These are phyloP conservation scores for Xylariaceae sp. DNA, from an alignment of 2,329 filamentous ascomycete species.

Conservation along the genomic window DNA sequence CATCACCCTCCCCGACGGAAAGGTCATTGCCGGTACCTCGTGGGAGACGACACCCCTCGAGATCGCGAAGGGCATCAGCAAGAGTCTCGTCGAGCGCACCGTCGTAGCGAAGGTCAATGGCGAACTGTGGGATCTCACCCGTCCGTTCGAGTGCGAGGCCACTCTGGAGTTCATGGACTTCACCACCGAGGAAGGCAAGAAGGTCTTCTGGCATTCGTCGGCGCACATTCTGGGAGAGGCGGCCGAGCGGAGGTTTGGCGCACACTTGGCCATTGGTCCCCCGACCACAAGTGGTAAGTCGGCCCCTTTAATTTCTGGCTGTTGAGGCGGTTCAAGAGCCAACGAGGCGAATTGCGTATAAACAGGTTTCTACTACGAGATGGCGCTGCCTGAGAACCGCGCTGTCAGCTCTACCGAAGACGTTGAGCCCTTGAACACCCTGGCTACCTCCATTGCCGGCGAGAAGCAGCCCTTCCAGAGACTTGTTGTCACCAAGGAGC, in stretches of 20 bases:
- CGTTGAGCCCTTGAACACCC: constrained; percentile 10
- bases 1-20: constrained; percentile 68
- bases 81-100: constrained; percentile 77
- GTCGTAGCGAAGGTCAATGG: constrained; percentile 70
- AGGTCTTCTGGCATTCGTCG: constrained; percentile 96
- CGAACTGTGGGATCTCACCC: constrained; percentile 85
- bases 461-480: constrained; percentile 21
- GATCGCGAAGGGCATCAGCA: constrained; percentile 74
- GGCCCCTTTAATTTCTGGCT: background rate
- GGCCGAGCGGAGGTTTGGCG: constrained; percentile 83
- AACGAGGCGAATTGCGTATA: background rate
- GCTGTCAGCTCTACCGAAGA: constrained; percentile 18
- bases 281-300: constrained; percentile 69
- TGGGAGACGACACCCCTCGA: constrained; percentile 87
- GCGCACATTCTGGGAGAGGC: constrained; percentile 96
- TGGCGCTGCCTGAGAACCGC: constrained; percentile 58
- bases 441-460: constrained; percentile 11
- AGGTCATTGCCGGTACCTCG: constrained; percentile 66
- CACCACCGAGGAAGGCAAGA: constrained; percentile 67
- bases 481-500: constrained; percentile 13
- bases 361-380: constrained; percentile 82
- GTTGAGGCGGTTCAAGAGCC: background rate
- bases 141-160: constrained; percentile 83
- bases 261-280: constrained; percentile 88
- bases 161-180: constrained; percentile 82